Conservation (phyloP, 371 early-diverging fungal species). For the Actinomucor elegans region DNA sequence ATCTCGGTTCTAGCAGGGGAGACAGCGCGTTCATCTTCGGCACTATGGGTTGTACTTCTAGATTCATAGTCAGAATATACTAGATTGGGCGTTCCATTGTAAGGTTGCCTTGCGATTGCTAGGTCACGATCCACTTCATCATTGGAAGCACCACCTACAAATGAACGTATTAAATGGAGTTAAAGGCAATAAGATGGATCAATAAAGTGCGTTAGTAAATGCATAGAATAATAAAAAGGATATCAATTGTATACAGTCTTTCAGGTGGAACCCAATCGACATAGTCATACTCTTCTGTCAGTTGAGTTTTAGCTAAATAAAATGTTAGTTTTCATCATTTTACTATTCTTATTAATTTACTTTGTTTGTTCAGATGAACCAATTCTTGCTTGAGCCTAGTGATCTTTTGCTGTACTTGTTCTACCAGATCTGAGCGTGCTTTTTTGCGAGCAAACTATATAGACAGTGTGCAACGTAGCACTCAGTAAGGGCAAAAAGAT, state of each 20-base stretch:
- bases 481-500: neutral
- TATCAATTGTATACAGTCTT: constrained; percentile 29
- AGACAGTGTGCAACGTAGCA: constrained; percentile 6
- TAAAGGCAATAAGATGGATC: constrained; percentile 11
- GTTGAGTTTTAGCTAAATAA: constrained; percentile 5
- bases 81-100: constrained; percentile 27
- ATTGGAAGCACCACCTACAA: constrained; percentile 30
- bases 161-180: constrained; percentile 25
- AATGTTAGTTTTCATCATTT: neutral
- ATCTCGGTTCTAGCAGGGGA: constrained; percentile 10
- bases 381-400: constrained; percentile 20
- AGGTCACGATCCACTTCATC: constrained; percentile 29
- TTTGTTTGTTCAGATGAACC: constrained; percentile 15
- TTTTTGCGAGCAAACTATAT: constrained; percentile 19
- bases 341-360: constrained; percentile 12
- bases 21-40: constrained; percentile 10
- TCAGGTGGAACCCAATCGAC: constrained; percentile 33
- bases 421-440: constrained; percentile 16
- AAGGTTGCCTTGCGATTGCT: constrained; percentile 24
- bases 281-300: constrained; percentile 8
- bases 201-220: neutral
- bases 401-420: constrained; percentile 16
- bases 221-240: constrained; percentile 21
- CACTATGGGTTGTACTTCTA: constrained; percentile 26
- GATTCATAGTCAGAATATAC: constrained; percentile 33